A percentile compares a stretch with the other conserved stretches of the same genome.
Conservation (phyloP, 805 yeast genomes). For the Kodamaea lidongshanica region DNA sequence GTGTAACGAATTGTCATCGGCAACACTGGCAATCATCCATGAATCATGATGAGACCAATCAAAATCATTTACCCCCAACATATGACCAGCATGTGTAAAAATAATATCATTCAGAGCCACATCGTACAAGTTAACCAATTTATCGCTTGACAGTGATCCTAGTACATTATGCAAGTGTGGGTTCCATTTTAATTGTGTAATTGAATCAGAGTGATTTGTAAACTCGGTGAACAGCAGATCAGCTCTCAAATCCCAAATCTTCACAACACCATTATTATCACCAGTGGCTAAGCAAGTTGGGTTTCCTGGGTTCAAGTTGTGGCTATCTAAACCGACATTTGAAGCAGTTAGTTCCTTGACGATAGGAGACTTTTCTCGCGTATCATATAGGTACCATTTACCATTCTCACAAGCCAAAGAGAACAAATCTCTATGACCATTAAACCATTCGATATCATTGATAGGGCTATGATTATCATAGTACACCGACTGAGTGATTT, state of each 20-base stretch:
- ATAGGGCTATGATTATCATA: conserved; percentile 40
- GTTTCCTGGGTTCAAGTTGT: conserved; percentile 56
- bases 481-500: conserved; percentile 2
- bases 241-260: conserved; percentile 61
- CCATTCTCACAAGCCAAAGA: conserved; percentile 65
- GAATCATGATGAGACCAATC: conserved; percentile 74
- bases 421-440: conserved; percentile 54
- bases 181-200: conserved; percentile 73
- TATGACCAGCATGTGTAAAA: conserved; percentile 81
- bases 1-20: conserved; percentile 84
- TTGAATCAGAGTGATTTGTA: conserved; percentile 39
- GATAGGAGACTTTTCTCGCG: conserved; percentile 26
- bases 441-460: conserved; percentile 70
- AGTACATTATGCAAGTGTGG: conserved; percentile 47
- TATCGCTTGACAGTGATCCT: conserved; percentile 63
- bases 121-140: conserved; percentile 59
- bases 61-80: conserved; percentile 78
- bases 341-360: conserved; percentile 4
- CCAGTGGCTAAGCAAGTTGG: conserved; percentile 62
- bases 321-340: conserved; percentile 44
- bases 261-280: conserved; percentile 49
- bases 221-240: conserved; percentile 1
- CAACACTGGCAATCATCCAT: conserved; percentile 67
- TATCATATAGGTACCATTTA: conserved; percentile 46
- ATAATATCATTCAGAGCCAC: conserved; percentile 30